Percentiles rank a stretch among this genome's conserved stretches.
Evolutionary conservation across 768 basidiomycete species (phyloP).

Genomic region (Butyriboletus loyo): DNA sequence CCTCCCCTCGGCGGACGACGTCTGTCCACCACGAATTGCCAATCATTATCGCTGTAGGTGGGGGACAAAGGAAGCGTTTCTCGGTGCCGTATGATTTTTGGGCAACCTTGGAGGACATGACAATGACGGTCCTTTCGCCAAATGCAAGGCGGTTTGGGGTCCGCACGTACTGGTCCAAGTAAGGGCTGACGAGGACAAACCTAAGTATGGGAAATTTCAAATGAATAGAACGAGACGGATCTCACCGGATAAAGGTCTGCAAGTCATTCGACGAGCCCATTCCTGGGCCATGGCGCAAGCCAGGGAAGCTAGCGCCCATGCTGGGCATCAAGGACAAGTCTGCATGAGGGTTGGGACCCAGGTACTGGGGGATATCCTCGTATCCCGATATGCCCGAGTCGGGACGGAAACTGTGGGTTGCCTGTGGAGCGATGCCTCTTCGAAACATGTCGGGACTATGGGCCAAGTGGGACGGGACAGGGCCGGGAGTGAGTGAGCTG

Average conservation of each 20-base stretch:
- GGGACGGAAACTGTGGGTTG: conserved; percentile 58
- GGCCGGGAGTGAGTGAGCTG: conserved; percentile 34
- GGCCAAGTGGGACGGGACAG: conserved; percentile 50
- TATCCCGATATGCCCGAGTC: conserved; percentile 51
- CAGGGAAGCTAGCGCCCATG: conserved; percentile 59
- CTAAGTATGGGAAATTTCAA: conserved; percentile 15
- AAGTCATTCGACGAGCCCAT: conserved; percentile 68
- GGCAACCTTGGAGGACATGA: conserved; percentile 97
- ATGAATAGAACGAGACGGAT: conserved; percentile 10
- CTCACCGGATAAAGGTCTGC: conserved; percentile 77
- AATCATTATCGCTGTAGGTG: conserved; percentile 90
- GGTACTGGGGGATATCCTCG: conserved; percentile 58
- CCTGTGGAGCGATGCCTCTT: conserved; percentile 62
- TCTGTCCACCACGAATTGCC: conserved; percentile 96
- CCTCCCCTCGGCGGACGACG: conserved; percentile 68
- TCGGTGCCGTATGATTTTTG: conserved; percentile 98
- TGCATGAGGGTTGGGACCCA: conserved; percentile 47
- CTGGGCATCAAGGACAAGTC: conserved; percentile 62
- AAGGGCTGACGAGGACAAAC: conserved; percentile 49
- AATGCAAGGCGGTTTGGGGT: conserved; percentile 83
- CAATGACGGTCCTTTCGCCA: conserved; percentile 91
- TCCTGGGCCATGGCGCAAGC: conserved; percentile 58
- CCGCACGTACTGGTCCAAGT: conserved; percentile 80
- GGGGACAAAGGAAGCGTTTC: conserved; percentile 92
- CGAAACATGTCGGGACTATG: conserved; percentile 57